Conservation (phyloP, 2,329 filamentous ascomycete genomes). For the Monosporascus sp. region DNA sequence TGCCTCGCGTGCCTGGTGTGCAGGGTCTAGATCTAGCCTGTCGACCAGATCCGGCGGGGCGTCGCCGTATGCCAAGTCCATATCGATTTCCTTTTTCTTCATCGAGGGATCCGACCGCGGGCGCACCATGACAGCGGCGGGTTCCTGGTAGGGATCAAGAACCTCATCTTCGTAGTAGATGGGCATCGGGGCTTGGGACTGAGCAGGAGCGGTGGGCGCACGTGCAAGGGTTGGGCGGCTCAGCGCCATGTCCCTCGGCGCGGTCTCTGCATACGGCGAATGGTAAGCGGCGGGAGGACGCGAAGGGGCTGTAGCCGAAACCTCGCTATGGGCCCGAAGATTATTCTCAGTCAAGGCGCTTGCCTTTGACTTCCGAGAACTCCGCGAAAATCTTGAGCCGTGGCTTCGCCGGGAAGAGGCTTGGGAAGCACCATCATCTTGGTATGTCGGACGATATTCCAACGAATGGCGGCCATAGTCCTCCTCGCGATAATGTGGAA, state of each 20-base stretch:
- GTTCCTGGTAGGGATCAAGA: conserved; percentile 3
- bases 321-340: conserved; percentile 48
- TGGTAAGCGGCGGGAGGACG: conserved; percentile 32
- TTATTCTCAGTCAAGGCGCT: conserved; percentile 45
- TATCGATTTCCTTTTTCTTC: conserved; percentile 60
- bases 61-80: conserved; percentile 87
- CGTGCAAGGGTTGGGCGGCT: conserved; percentile 32
- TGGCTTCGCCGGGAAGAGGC: conserved; percentile 40
- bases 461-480: conserved; percentile 21
- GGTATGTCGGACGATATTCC: conserved; percentile 13
- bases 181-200: conserved; percentile 8
- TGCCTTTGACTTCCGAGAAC: conserved; percentile 27
- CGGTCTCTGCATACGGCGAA: conserved; percentile 39
- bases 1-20: conserved; percentile 47
- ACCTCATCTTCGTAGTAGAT: conserved; percentile 9
- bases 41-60: conserved; percentile 62
- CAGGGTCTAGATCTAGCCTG: conserved; percentile 31
- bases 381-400: conserved; percentile 31
- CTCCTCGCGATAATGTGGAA: conserved; percentile 24
- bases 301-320: conserved; percentile 44
- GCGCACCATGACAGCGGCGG: conserved; percentile 24
- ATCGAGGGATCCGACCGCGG: conserved; percentile 36
- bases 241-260: conserved; percentile 37
- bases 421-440: conserved; percentile 30
- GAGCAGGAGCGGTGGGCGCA: conserved; percentile 21